Evolutionary conservation across 2,329 filamentous ascomycete species (phyloP).

Genomic region (Monosporascus sp.): DNA sequence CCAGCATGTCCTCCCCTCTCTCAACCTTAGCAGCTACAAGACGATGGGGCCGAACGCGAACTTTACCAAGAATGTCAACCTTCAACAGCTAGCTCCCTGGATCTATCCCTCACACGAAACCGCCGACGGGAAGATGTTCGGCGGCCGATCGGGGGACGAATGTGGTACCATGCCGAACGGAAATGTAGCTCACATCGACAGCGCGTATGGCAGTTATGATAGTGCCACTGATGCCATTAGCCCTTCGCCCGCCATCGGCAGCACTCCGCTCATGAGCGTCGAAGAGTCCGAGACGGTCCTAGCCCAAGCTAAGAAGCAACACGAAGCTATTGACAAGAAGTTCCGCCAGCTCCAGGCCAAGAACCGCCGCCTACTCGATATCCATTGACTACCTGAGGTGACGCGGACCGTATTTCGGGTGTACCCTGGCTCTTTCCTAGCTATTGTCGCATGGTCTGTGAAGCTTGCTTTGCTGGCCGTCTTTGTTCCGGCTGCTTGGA

Average conservation of each 20-base stretch:
- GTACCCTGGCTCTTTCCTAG: conserved; percentile 8
- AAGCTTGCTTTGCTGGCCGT: conserved; percentile 6
- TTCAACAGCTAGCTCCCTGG: conserved; percentile 52
- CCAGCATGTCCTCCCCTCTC: conserved; percentile 59
- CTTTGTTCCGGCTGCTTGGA: background rate
- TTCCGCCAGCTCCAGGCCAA: conserved; percentile 25
- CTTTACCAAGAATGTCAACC: conserved; percentile 43
- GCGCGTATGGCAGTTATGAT: conserved; percentile 26
- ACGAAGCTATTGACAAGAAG: conserved; percentile 29
- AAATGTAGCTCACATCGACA: conserved; percentile 7
- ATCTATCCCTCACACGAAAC: conserved; percentile 45
- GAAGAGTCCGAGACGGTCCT: conserved; percentile 59
- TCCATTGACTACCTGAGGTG: conserved; percentile 23
- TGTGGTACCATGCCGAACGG: conserved; percentile 10
- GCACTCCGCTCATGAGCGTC: conserved; percentile 54
- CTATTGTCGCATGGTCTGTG: conserved; percentile 12
- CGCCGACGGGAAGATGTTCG: conserved; percentile 31
- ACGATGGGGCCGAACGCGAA: conserved; percentile 33
- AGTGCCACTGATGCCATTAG: conserved; percentile 17
- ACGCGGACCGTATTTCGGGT: background rate
- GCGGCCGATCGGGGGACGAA: conserved; percentile 18
- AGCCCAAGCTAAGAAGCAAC: conserved; percentile 27
- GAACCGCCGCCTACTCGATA: conserved; percentile 24
- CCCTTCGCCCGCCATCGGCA: conserved; percentile 34
- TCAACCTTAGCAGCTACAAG: conserved; percentile 49